Percentiles rank a stretch among this genome's conserved stretches.
These are phyloP conservation scores for Phytophthora lateralis DNA, from an alignment of 352 stramenopile genomes.

Conservation along the genomic window DNA sequence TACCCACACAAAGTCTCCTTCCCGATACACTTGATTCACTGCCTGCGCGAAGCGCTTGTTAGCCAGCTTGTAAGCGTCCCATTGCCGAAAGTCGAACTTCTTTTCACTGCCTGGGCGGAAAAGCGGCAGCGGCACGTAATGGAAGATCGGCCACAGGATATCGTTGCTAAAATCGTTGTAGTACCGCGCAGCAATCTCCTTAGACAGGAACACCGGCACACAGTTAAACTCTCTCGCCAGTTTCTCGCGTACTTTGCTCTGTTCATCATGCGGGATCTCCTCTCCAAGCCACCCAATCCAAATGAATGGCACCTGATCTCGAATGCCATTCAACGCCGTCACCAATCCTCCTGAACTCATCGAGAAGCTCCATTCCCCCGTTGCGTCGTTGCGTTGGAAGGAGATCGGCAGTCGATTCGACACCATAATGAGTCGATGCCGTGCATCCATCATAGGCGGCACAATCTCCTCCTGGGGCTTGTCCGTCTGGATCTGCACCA, in stretches of 20 bases:
- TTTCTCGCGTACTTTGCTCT: slow-evolving; percentile 79
- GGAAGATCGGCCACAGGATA: slow-evolving; percentile 92
- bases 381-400: slow-evolving; percentile 85
- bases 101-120: slow-evolving; percentile 90
- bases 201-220: slow-evolving; percentile 88
- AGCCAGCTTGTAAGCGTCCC: slow-evolving; percentile 87
- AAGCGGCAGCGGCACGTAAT: slow-evolving; percentile 90
- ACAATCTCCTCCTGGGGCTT: slow-evolving; percentile 80
- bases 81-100: slow-evolving; percentile 91
- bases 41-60: slow-evolving; percentile 87
- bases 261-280: slow-evolving; percentile 86
- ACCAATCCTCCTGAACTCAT: slow-evolving; percentile 91
- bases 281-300: slow-evolving; percentile 93
- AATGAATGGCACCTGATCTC: slow-evolving; percentile 89
- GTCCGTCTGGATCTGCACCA: slow-evolving; percentile 86
- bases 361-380: slow-evolving; percentile 84
- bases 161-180: slow-evolving; percentile 95
- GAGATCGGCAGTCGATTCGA: slow-evolving; percentile 92
- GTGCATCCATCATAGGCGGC: slow-evolving; percentile 61
- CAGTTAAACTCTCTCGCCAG: slow-evolving; percentile 90
- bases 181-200: slow-evolving; percentile 89
- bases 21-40: slow-evolving; percentile 77
- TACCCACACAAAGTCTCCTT: slow-evolving; percentile 89
- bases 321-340: slow-evolving; percentile 88
- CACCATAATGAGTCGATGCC: slow-evolving; percentile 88